Conservation (phyloP, 441 rosid genomes). For the Omphalea diandra region DNA sequence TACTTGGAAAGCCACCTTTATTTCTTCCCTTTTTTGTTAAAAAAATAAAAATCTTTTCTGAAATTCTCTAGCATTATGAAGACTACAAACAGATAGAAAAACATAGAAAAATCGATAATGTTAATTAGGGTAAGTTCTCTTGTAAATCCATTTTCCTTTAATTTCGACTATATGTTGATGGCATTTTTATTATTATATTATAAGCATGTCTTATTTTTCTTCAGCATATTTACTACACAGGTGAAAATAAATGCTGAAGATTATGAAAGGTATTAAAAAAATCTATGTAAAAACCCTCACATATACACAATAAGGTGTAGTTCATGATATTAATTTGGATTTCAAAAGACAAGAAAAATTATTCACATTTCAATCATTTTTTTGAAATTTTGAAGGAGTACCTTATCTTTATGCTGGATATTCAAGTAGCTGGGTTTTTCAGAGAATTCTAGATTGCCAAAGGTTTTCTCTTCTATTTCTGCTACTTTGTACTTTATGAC, state of each 20-base stretch:
- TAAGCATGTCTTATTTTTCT: too few species aligned
- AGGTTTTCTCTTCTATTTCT: too few species aligned
- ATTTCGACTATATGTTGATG: slow-evolving; percentile 21
- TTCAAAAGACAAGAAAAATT: not conserved
- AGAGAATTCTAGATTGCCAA: too few species aligned
- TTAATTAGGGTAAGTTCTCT: slow-evolving; percentile 24
- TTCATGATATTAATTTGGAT: not conserved
- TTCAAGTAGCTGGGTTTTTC: not conserved
- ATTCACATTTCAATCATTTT: not conserved
- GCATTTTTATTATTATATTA: slow-evolving; percentile 8
- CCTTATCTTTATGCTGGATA: not conserved
- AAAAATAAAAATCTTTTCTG: too few species aligned
- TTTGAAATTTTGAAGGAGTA: not conserved
- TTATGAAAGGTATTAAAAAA: not conserved
- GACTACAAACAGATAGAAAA: slow-evolving; percentile 13
- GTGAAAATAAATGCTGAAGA: not conserved
- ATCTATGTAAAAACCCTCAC: not conserved
- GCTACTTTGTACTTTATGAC: too few species aligned
- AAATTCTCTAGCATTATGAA: slow-evolving; percentile 13
- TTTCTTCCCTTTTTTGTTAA: slow-evolving; percentile 20
- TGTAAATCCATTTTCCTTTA: slow-evolving; percentile 29
- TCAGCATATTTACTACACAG: too few species aligned
- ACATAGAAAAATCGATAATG: not conserved
- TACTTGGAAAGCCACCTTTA: slow-evolving; percentile 27
- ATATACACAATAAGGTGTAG: not conserved